phyloP scores from a whole-genome alignment of 257 asterid genomes.

The Solanum habrochaites region DNA sequence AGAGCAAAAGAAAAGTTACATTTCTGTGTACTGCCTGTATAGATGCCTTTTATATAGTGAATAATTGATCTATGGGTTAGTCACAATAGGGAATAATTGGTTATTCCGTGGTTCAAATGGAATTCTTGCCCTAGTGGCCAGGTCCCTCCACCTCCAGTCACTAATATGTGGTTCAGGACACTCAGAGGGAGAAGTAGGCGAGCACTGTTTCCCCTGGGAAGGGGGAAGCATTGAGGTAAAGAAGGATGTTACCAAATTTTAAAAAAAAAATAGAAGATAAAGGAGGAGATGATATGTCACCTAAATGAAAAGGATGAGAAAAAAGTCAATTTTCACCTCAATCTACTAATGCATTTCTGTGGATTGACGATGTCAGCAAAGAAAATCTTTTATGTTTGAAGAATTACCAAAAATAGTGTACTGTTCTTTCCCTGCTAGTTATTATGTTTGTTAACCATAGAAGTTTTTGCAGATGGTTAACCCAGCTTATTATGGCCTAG shows the following conservation, averaged over 20 bases:
- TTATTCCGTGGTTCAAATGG: not conserved
- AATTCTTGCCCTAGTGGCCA: not conserved
- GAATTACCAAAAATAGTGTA: not conserved
- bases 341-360: not conserved
- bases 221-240: not conserved
- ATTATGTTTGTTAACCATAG: not conserved
- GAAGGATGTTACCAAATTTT: not conserved
- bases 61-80: not conserved
- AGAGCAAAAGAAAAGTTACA: not conserved
- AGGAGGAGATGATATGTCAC: not conserved
- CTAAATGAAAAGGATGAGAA: not conserved
- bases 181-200: not conserved
- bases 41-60: not conserved
- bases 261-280: not conserved
- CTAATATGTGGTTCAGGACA: not conserved
- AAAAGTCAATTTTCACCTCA: not conserved
- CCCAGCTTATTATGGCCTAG: constrained; percentile 91
- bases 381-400: not conserved
- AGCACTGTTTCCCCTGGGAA: not conserved
- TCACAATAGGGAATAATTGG: not conserved
- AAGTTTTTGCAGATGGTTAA: constrained; percentile 53
- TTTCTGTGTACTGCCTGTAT: not conserved
- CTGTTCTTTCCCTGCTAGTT: not conserved
- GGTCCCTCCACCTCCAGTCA: not conserved
- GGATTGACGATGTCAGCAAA: not conserved